Evolutionary conservation across 2,329 filamentous ascomycete genomes (phyloP), one percentile per base, ranked within the genome.

Genomic region (Epichloe coenophiala): DNA sequence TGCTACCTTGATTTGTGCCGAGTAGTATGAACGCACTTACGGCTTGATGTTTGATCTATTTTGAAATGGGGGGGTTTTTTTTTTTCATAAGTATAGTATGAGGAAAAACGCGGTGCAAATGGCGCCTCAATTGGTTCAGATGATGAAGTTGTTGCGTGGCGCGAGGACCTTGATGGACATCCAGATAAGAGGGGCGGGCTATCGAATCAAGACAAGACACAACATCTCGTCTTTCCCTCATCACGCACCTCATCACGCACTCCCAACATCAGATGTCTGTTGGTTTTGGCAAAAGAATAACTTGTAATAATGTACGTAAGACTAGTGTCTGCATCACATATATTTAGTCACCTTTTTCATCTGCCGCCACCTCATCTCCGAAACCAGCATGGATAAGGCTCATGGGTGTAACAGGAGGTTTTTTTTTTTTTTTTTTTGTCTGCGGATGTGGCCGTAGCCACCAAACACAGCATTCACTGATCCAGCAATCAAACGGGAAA

Each of bases 241-340:
- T 17, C 17, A 17, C 12, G 5, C 15, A n/a, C 36, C 12, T 7
- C 36, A 38, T 38, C 12, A 13, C 5, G 12, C 12, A 38, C 36
- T n/a, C 13, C 7, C 15, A 8, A 38, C 36, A 6, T n/a, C 39
- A 17, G n/a, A 42, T n/a, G 19, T 11, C 17, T 42, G n/a, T 42
- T n/a, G 31, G 17, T 11, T 12, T 36, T 19, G 4, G 31, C 15
- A 48, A 38, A 12, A 8, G 0, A 47, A 40, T 40, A 17, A 40
- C 23, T 39, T 27, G 11, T 48, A 48, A 15, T 33, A 33, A 35
- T 48, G n/a, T 48, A 48, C 38, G 23, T 48, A 48, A 48, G 46
- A 41, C 46, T 48, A 47, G 37, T 37, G 23, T 41, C n/a, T 35
- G 46, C 46, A 48, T 19, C 41, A 27, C 46, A 40, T 41, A 41